A percentile compares a stretch with the other conserved stretches of the same genome.
Conservation (phyloP, 495 filamentous ascomycete genomes). For the Xylaria nigripes region DNA sequence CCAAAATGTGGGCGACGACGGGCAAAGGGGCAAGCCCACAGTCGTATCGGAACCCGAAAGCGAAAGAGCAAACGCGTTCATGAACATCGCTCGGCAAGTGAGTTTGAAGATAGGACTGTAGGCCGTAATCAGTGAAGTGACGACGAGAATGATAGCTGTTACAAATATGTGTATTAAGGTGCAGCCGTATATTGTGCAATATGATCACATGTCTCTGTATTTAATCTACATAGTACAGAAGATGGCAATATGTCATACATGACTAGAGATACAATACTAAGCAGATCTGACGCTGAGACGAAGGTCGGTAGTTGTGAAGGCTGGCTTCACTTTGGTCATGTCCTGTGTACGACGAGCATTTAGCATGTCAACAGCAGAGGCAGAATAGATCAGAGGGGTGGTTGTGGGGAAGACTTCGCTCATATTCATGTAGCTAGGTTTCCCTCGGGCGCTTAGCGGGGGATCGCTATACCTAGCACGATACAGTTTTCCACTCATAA, state of each 20-base stretch:
- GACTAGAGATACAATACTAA: background rate
- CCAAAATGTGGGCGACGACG: slow-evolving; percentile 78
- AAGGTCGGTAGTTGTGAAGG: background rate
- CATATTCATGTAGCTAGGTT: slow-evolving; percentile 13
- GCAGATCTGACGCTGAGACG: background rate
- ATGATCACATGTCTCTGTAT: background rate
- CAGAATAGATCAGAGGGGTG: background rate
- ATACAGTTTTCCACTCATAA: slow-evolving; percentile 21
- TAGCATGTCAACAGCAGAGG: slow-evolving; percentile 19
- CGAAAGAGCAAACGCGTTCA: slow-evolving; percentile 60
- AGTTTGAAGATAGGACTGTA: slow-evolving; percentile 40
- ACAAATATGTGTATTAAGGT: background rate
- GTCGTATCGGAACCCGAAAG: slow-evolving; percentile 78
- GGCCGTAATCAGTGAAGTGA: background rate
- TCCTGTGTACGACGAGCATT: slow-evolving; percentile 18
- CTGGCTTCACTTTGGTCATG: background rate
- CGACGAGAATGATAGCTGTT: background rate
- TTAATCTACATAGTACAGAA: background rate
- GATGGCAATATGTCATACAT: background rate
- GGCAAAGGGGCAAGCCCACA: slow-evolving; percentile 81
- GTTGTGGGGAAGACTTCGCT: slow-evolving; percentile 20
- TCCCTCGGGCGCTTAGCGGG: slow-evolving; percentile 17
- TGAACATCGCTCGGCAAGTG: slow-evolving; percentile 57
- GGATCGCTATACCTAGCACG: slow-evolving; percentile 16
- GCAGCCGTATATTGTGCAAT: background rate